Evolutionary conservation across 441 rosid species (phyloP).

Genomic region (Populus hybrid): DNA sequence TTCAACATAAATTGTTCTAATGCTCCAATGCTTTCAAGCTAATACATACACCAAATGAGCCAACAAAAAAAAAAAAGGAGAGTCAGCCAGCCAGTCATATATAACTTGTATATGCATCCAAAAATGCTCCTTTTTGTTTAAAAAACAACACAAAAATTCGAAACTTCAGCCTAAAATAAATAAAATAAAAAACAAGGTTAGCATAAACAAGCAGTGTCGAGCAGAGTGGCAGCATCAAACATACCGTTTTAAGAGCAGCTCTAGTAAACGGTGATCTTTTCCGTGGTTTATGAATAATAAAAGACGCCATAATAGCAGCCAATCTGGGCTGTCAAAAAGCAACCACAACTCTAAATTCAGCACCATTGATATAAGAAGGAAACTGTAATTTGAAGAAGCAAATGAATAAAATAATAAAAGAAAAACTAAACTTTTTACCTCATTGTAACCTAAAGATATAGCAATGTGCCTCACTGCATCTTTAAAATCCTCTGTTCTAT

Average conservation of each 20-base stretch:
- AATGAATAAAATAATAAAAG: background rate
- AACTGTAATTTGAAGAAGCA: background rate
- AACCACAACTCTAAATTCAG: background rate
- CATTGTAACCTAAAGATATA: slow-evolving; percentile 61
- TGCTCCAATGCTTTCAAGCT: slow-evolving; percentile 82
- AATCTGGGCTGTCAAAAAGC: slow-evolving; percentile 54
- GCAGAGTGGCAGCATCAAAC: background rate
- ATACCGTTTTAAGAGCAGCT: slow-evolving; percentile 82
- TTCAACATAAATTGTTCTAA: slow-evolving; percentile 79
- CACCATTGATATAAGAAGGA: background rate
- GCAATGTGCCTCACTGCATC: slow-evolving; percentile 72
- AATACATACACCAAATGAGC: slow-evolving; percentile 1
- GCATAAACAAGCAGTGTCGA: background rate
- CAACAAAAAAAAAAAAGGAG: background rate
- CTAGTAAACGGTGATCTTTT: slow-evolving; percentile 62
- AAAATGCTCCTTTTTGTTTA: background rate
- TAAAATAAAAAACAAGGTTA: background rate
- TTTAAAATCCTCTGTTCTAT: slow-evolving; percentile 89
- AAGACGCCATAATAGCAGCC: slow-evolving; percentile 83
- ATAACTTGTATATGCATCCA: background rate
- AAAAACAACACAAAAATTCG: background rate
- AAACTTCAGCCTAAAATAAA: background rate
- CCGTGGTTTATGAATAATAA: slow-evolving; percentile 76
- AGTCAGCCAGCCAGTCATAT: background rate
- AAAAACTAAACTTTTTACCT: slow-evolving; percentile 37